Conservation (phyloP, 768 basidiomycete species). For the Lentinus brumalis region DNA sequence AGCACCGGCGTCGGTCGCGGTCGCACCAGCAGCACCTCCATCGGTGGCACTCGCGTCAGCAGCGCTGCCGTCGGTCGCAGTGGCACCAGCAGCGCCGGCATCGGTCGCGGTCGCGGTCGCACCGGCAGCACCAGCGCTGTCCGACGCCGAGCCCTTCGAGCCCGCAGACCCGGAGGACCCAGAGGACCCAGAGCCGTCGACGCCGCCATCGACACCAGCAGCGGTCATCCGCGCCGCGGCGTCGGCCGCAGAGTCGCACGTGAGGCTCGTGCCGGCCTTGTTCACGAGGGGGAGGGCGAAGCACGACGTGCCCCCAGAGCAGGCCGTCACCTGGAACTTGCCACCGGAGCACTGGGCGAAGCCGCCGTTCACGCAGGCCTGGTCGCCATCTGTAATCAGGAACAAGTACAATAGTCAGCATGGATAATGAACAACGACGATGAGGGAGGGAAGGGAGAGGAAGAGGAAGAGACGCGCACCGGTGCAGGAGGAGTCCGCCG, state of each 20-base stretch:
- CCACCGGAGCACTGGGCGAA: conserved; percentile 45
- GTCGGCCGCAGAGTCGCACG: conserved; percentile 38
- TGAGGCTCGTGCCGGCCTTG: conserved; percentile 38
- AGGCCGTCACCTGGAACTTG: conserved; percentile 35
- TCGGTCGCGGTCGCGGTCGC: not conserved
- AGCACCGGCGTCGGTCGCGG: not conserved
- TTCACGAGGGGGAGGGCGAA: conserved; percentile 46
- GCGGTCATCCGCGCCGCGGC: conserved; percentile 36
- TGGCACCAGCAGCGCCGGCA: not conserved
- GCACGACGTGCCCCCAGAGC: conserved; percentile 35
- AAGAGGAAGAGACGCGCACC: conserved; percentile 21
- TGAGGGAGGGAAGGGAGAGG: not conserved
- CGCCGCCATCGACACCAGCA: conserved; percentile 34
- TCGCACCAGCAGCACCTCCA: not conserved
- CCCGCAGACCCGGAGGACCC: not conserved
- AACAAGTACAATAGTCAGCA: not conserved
- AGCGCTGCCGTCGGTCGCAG: not conserved
- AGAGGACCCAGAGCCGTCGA: conserved; percentile 14
- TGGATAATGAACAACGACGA: not conserved
- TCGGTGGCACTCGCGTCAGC: not conserved
- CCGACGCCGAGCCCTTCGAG: not conserved
- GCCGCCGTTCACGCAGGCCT: conserved; percentile 39
- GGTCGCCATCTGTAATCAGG: conserved; percentile 28
- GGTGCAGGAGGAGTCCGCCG: conserved; percentile 31
- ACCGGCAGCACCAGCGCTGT: not conserved